A percentile compares a stretch with the other conserved stretches of the same genome.
Evolutionary conservation across 2,329 filamentous ascomycete species (phyloP).

Genomic region (Trichoderma semiorbis): DNA sequence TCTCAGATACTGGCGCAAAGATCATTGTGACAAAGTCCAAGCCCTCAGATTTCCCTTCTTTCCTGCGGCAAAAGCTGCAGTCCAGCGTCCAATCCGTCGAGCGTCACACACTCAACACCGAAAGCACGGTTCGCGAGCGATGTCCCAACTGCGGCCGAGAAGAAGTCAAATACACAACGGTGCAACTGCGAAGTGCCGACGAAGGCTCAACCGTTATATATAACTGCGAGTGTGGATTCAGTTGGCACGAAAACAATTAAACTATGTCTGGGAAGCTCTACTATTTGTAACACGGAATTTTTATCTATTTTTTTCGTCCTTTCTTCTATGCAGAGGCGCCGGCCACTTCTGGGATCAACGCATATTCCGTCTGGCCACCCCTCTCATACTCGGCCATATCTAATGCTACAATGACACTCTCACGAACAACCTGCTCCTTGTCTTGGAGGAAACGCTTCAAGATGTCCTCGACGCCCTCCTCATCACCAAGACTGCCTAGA

Average conservation of each 20-base stretch:
- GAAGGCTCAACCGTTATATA: slow-evolving; percentile 94
- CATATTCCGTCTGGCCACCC: slow-evolving; percentile 84
- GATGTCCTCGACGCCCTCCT: slow-evolving; percentile 85
- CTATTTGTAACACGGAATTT: background rate
- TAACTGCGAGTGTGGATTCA: slow-evolving; percentile 73
- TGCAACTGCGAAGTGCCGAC: slow-evolving; percentile 87
- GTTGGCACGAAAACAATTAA: slow-evolving; percentile 60
- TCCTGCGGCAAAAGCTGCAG: slow-evolving; percentile 74
- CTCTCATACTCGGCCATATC: slow-evolving; percentile 98
- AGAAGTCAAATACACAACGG: slow-evolving; percentile 79
- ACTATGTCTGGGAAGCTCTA: slow-evolving; percentile 2
- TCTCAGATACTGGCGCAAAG: slow-evolving; percentile 67
- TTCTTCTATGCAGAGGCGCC: slow-evolving; percentile 39
- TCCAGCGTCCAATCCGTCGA: slow-evolving; percentile 83
- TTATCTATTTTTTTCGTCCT: background rate
- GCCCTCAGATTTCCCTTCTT: slow-evolving; percentile 82
- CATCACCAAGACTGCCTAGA: slow-evolving; percentile 86
- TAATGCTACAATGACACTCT: slow-evolving; percentile 90
- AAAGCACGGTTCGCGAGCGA: slow-evolving; percentile 62
- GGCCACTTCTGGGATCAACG: slow-evolving; percentile 69
- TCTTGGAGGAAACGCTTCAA: slow-evolving; percentile 83
- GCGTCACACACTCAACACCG: slow-evolving; percentile 71
- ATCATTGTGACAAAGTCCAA: slow-evolving; percentile 81
- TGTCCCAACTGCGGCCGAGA: slow-evolving; percentile 79
- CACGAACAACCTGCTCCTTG: slow-evolving; percentile 86